phyloP scores from a whole-genome alignment of 257 asterid genomes.

The Nyctanthes arbortristis region DNA sequence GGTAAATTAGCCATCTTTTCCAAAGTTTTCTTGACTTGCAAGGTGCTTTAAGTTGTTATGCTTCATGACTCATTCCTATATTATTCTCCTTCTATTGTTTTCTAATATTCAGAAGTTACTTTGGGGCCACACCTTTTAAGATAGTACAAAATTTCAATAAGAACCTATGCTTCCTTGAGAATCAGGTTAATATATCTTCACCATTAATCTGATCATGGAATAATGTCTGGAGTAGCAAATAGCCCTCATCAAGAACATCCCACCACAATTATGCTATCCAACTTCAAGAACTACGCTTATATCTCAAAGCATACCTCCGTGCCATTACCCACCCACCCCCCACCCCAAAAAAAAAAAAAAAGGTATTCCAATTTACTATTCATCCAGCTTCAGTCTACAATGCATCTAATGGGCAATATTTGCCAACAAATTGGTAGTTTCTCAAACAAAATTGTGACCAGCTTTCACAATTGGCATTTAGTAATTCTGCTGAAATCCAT shows the following conservation, averaged over 20 bases:
- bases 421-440: not conserved
- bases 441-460: not conserved
- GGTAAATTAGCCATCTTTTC: not conserved
- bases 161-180: constrained; percentile 11
- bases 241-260: not conserved
- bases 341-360: no score
- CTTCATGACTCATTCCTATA: constrained; percentile 20
- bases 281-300: constrained; percentile 5
- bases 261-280: not conserved
- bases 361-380: no score
- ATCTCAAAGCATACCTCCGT: constrained; percentile 2
- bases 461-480: not conserved
- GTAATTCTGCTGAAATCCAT: not conserved
- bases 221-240: not conserved
- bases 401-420: not conserved
- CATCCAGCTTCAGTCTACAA: constrained; percentile 8
- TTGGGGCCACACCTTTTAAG: constrained; percentile 5
- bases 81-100: constrained; percentile 17
- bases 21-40: not conserved
- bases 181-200: constrained; percentile 14
- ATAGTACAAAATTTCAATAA: constrained; percentile 15
- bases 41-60: constrained; percentile 4
- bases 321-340: not conserved
- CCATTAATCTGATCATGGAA: constrained; percentile 5
- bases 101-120: constrained; percentile 16